A percentile compares a stretch with the other conserved stretches of the same genome.
Conservation (phyloP, 148 eudicot genomes). For the Rhododendron simsii region DNA sequence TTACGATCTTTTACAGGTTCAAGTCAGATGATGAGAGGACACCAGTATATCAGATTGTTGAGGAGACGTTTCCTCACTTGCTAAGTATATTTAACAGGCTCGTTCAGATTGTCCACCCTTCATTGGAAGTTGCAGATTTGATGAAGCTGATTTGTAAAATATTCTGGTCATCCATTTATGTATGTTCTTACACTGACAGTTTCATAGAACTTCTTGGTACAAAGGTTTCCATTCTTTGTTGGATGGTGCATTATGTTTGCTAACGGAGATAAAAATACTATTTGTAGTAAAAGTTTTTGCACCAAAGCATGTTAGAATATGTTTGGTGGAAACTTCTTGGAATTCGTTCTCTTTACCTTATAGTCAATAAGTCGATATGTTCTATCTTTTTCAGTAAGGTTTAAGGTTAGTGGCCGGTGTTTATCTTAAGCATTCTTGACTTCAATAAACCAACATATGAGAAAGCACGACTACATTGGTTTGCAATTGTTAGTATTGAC, state of each 20-base stretch:
- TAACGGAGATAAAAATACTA: background rate
- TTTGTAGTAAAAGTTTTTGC: background rate
- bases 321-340: background rate
- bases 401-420: background rate
- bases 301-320: background rate
- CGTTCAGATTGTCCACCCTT: slow-evolving; percentile 69
- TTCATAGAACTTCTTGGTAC: background rate
- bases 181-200: slow-evolving; percentile 33
- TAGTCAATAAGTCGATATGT: background rate
- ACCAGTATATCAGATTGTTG: slow-evolving; percentile 73
- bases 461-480: background rate
- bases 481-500: background rate
- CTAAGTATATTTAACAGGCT: slow-evolving; percentile 75
- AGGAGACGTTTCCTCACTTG: slow-evolving; percentile 87
- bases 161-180: slow-evolving; percentile 98
- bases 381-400: background rate
- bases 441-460: background rate
- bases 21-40: slow-evolving; percentile 96
- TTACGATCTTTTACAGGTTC: slow-evolving; percentile 47
- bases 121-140: slow-evolving; percentile 84
- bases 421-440: background rate
- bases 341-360: background rate
- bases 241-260: background rate
- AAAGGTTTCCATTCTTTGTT: background rate
- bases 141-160: slow-evolving; percentile 97